Evolutionary conservation across 805 yeast species (phyloP).

Genomic region (Sungouiozyma intestinalis): DNA sequence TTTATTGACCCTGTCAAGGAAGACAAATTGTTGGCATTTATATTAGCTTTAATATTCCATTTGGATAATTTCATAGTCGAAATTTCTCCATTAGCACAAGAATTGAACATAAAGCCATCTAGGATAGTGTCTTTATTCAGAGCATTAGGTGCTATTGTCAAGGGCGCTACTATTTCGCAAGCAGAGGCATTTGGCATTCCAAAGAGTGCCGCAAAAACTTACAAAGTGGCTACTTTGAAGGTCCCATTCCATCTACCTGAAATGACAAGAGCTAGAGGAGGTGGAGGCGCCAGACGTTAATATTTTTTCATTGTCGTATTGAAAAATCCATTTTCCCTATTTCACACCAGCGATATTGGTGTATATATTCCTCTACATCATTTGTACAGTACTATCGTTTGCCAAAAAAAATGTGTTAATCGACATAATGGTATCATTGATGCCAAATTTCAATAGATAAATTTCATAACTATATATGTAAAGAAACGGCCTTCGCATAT

Average conservation of each 20-base stretch:
- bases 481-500: neutral
- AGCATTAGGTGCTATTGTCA: conserved; percentile 73
- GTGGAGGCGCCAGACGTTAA: conserved; percentile 31
- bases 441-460: too few relatives aligned
- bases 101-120: conserved; percentile 70
- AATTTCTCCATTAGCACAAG: conserved; percentile 73
- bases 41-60: conserved; percentile 63
- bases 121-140: conserved; percentile 58
- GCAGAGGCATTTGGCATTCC: conserved; percentile 65
- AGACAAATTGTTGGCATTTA: conserved; percentile 73
- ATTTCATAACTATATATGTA: too few relatives aligned
- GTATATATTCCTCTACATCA: too few relatives aligned
- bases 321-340: neutral
- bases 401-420: too few relatives aligned
- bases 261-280: conserved; percentile 59
- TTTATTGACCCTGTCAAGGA: conserved; percentile 80
- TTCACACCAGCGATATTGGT: neutral
- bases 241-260: conserved; percentile 90
- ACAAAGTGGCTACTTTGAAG: conserved; percentile 71
- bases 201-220: conserved; percentile 46
- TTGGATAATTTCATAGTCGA: conserved; percentile 68
- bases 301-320: neutral
- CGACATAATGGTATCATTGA: too few relatives aligned
- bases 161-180: conserved; percentile 60
- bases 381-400: too few relatives aligned